Percentiles rank a stretch among this genome's conserved stretches.
Conservation (phyloP, 2,329 filamentous ascomycete genomes). For the Thielaviopsis punctulata region DNA sequence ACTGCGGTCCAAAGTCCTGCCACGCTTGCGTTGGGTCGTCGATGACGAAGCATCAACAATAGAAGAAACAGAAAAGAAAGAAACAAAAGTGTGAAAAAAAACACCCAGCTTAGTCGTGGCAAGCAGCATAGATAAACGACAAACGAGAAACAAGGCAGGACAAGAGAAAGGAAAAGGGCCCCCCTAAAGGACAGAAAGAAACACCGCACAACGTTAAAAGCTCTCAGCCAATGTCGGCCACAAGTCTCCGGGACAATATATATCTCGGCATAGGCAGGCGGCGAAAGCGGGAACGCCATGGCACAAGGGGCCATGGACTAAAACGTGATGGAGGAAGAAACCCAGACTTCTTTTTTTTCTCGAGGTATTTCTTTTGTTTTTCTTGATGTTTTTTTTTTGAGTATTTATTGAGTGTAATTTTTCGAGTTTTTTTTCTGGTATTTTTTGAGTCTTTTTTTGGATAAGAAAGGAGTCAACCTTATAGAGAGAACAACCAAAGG, state of each 20-base stretch:
- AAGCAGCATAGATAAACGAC: neutral
- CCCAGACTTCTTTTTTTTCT: neutral
- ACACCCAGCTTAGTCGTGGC: neutral
- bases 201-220: neutral
- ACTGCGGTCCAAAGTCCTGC: neutral
- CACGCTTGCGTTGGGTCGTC: neutral
- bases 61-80: neutral
- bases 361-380: neutral
- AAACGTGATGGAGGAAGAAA: neutral
- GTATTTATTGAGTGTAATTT: neutral
- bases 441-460: neutral
- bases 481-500: neutral
- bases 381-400: neutral
- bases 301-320: neutral
- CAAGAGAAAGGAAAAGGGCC: constrained; percentile 1
- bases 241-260: neutral
- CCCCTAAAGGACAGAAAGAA: neutral
- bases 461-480: neutral
- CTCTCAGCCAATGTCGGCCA: neutral
- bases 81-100: neutral
- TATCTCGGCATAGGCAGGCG: neutral
- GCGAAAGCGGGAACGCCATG: neutral
- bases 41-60: neutral
- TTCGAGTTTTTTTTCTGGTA: neutral
- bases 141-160: neutral